These are phyloP conservation scores for Globisporangium recalcitrans DNA, from an alignment of 352 stramenopile genomes.

Conservation along the genomic window DNA sequence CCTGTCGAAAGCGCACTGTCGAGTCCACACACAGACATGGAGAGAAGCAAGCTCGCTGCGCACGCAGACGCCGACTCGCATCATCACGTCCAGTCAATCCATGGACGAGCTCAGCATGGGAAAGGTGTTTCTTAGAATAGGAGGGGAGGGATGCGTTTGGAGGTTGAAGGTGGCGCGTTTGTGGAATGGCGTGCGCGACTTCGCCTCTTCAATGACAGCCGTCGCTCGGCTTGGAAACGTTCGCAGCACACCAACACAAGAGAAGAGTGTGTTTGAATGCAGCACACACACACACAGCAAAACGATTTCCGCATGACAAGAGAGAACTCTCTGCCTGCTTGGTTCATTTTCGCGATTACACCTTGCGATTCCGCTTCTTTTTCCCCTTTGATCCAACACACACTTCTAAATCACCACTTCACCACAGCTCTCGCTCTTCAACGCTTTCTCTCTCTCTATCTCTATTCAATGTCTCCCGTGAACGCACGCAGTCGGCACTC, in stretches of 20 bases:
- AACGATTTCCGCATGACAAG: not conserved
- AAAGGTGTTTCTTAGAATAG: not conserved
- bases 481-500: not conserved
- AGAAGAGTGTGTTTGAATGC: no score
- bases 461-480: not conserved
- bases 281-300: not conserved
- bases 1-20: not conserved
- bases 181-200: not conserved
- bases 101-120: not conserved
- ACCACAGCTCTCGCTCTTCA: not conserved
- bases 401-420: slow-evolving; percentile 9
- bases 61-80: no score
- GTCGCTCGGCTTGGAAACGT: not conserved
- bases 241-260: not conserved
- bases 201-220: not conserved
- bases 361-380: not conserved
- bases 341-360: slow-evolving; percentile 1
- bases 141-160: not conserved
- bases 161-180: not conserved
- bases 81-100: no score
- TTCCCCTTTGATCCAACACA: slow-evolving; percentile 11
- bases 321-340: not conserved
- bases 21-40: no score
- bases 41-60: no score
- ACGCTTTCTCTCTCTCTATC: not conserved